Conservation (phyloP, 345 rosid genomes). For the Luvunga scandens region DNA sequence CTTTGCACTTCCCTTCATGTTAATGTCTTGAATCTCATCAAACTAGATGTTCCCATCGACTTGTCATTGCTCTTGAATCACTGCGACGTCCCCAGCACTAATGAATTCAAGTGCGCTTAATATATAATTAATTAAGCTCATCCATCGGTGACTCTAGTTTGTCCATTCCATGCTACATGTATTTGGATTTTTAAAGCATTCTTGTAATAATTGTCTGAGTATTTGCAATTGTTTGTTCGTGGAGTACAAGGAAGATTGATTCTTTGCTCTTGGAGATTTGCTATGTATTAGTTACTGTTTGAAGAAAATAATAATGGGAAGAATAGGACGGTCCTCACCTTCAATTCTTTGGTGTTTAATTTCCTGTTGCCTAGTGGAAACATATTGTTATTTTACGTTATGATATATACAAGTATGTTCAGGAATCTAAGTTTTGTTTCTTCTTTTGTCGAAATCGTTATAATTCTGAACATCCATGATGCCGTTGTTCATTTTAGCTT, state of each 20-base stretch:
- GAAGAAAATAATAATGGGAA: neutral
- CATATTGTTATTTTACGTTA: no score
- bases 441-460: no score
- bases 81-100: slow-evolving; percentile 39
- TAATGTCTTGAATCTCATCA: slow-evolving; percentile 15
- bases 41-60: slow-evolving; percentile 46
- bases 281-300: neutral
- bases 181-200: no score
- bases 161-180: neutral
- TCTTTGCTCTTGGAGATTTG: neutral
- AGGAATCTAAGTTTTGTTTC: no score
- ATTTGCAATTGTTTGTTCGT: neutral
- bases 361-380: no score
- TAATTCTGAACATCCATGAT: no score
- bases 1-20: slow-evolving; percentile 31
- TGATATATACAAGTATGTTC: no score
- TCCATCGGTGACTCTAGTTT: no score
- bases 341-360: no score
- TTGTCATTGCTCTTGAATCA: slow-evolving; percentile 54
- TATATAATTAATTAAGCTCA: neutral
- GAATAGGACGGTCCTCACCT: no score
- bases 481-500: no score
- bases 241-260: neutral
- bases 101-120: slow-evolving; percentile 52
- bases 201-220: neutral